Percentiles rank a stretch among this genome's conserved stretches.
phyloP scores from a whole-genome alignment of 2,329 filamentous ascomycete species.

The Botrytis pseudocinerea region DNA sequence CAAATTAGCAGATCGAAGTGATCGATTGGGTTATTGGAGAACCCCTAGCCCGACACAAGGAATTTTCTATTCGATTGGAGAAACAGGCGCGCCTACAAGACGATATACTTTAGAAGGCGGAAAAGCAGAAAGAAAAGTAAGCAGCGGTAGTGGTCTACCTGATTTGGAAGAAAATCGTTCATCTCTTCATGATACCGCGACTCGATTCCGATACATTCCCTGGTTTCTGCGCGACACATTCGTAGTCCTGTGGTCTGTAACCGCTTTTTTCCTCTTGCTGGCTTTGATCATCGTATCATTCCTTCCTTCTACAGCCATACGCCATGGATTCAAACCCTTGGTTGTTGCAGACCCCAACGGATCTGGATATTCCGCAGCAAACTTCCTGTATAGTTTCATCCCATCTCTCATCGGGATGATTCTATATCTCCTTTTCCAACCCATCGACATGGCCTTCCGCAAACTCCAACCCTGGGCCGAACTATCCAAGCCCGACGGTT shows the following conservation, averaged over 20 bases:
- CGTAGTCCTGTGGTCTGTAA: constrained; percentile 65
- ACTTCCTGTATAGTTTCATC: constrained; percentile 83
- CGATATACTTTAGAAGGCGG: constrained; percentile 53
- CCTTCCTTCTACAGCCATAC: constrained; percentile 64
- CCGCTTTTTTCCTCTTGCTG: constrained; percentile 60
- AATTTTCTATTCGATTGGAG: constrained; percentile 80
- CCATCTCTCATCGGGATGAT: constrained; percentile 67
- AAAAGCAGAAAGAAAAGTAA: constrained; percentile 47
- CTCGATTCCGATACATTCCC: constrained; percentile 69
- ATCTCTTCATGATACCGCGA: constrained; percentile 36
- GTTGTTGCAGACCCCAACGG: constrained; percentile 60
- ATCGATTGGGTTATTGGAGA: constrained; percentile 86
- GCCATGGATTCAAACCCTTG: constrained; percentile 69
- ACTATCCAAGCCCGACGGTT: constrained; percentile 57
- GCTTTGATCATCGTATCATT: constrained; percentile 80
- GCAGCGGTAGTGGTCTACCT: constrained; percentile 19
- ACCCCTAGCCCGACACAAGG: constrained; percentile 61
- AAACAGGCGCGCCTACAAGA: constrained; percentile 53
- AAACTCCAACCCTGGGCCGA: constrained; percentile 70
- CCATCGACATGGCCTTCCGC: constrained; percentile 65
- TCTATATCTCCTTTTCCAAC: constrained; percentile 66
- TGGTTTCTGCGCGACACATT: constrained; percentile 71
- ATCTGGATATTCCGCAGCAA: constrained; percentile 76
- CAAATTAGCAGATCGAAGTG: constrained; percentile 57
- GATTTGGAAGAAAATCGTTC: constrained; percentile 36